phyloP scores from a whole-genome alignment of 2,329 filamentous ascomycete genomes.

The Coniochaeta sp. region DNA sequence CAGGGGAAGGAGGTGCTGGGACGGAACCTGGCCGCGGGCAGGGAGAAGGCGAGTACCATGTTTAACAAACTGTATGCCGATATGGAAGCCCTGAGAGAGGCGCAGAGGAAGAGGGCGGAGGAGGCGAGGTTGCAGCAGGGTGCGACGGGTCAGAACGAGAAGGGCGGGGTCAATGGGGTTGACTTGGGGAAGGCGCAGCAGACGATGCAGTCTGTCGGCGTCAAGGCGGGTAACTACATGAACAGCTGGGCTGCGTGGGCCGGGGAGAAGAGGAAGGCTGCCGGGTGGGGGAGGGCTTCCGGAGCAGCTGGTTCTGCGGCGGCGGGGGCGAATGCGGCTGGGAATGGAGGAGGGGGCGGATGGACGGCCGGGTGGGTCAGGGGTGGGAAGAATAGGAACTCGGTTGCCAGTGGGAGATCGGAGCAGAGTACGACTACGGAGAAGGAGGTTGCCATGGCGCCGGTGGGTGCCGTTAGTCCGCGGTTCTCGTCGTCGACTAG shows the following conservation, averaged over 20 bases:
- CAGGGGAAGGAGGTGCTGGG: constrained; percentile 78
- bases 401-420: neutral
- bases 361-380: constrained; percentile 24
- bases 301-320: constrained; percentile 7
- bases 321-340: neutral
- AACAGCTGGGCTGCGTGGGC: constrained; percentile 65
- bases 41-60: constrained; percentile 78
- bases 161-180: constrained; percentile 12
- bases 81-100: constrained; percentile 73
- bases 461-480: constrained; percentile 5
- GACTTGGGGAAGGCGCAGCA: constrained; percentile 37
- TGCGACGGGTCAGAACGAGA: constrained; percentile 5
- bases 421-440: neutral
- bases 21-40: constrained; percentile 81
- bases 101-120: constrained; percentile 57
- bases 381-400: constrained; percentile 12
- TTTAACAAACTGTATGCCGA: constrained; percentile 88
- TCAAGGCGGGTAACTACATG: constrained; percentile 55
- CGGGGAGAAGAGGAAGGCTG: constrained; percentile 56
- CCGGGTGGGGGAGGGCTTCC: constrained; percentile 25
- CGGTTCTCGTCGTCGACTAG: neutral
- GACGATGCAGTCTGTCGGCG: constrained; percentile 39
- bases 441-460: neutral
- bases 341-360: constrained; percentile 14
- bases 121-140: constrained; percentile 31